Conservation (phyloP, 305 asterid genomes). For the Fraxinus angustifolia region DNA sequence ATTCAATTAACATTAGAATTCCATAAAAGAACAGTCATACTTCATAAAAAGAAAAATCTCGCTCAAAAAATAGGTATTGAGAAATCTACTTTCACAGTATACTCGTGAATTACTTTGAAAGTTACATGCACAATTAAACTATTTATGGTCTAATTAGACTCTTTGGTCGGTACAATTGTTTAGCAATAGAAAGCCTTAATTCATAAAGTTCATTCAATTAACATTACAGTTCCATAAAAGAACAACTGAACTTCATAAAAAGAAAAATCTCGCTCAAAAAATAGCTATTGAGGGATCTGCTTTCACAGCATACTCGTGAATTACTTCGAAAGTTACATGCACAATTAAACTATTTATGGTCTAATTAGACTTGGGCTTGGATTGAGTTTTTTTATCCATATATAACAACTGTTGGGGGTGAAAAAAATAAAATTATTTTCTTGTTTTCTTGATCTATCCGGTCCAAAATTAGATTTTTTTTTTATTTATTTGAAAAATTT, state of each 20-base stretch:
- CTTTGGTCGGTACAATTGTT: not conserved
- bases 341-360: not conserved
- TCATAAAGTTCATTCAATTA: not conserved
- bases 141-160: not conserved
- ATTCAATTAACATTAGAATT: not conserved
- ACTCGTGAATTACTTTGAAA: conserved; percentile 43
- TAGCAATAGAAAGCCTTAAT: not conserved
- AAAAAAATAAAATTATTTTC: not conserved
- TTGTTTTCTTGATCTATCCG: not conserved
- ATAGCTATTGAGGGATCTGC: conserved; percentile 78
- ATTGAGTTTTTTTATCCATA: no score
- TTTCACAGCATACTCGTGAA: conserved; percentile 67
- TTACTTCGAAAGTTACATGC: not conserved
- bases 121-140: not conserved
- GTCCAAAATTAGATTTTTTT: not conserved
- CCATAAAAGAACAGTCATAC: not conserved
- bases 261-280: conserved; percentile 39
- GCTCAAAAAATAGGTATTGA: conserved; percentile 75
- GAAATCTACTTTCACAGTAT: conserved; percentile 65
- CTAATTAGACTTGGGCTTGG: not conserved
- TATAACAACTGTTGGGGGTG: not conserved
- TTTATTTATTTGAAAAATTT: not conserved
- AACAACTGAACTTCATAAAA: not conserved
- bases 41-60: not conserved
- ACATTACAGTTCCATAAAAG: not conserved